Percentiles rank a stretch among this genome's conserved stretches.
phyloP scores from a whole-genome alignment of 2,329 filamentous ascomycete species.

The Clarireedia hainanense region DNA sequence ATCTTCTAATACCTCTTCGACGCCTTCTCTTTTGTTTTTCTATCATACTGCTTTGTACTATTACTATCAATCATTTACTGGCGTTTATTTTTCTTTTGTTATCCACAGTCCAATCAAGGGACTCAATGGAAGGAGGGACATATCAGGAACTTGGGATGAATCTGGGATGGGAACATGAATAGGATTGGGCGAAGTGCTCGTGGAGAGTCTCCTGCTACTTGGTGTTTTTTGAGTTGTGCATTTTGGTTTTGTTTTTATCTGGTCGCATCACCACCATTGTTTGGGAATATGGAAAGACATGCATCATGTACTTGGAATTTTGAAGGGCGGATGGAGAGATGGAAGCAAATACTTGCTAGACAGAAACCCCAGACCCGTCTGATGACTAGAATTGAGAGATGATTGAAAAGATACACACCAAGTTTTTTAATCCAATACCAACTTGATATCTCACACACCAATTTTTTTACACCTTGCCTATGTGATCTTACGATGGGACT shows the following conservation, averaged over 20 bases:
- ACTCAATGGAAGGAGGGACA: background rate
- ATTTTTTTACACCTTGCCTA: background rate
- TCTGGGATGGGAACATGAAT: background rate
- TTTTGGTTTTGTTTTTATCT: background rate
- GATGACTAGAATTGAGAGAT: background rate
- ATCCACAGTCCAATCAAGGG: background rate
- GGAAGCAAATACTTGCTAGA: background rate
- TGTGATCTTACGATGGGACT: background rate
- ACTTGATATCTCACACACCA: background rate
- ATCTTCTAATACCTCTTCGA: background rate
- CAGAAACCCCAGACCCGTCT: background rate
- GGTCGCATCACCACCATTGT: background rate
- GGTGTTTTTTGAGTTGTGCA: background rate
- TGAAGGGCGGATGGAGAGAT: background rate
- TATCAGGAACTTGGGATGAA: background rate
- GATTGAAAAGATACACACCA: background rate
- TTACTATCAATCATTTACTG: background rate
- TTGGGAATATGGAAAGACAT: background rate
- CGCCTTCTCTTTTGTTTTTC: background rate
- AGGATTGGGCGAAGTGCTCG: background rate
- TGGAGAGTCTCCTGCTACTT: background rate
- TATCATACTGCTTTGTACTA: background rate
- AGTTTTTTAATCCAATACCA: background rate
- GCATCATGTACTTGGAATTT: background rate
- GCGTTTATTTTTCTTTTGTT: background rate